phyloP scores from a whole-genome alignment of 2,329 filamentous ascomycete genomes.

The Aspergillus oerlinghausenensis region DNA sequence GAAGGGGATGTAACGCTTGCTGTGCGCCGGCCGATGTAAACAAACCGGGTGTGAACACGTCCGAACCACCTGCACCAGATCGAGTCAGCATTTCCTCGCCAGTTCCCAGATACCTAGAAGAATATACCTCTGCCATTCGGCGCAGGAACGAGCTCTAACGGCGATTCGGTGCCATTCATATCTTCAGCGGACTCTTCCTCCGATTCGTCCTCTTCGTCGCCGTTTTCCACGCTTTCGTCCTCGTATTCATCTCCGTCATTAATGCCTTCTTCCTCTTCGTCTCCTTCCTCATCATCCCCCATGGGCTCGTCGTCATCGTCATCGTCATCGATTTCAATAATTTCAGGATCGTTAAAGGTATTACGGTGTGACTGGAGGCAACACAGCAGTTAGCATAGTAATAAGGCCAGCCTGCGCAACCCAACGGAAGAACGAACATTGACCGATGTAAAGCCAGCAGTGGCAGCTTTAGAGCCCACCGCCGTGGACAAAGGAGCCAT shows the following conservation, averaged over 20 bases:
- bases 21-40: conserved; percentile 46
- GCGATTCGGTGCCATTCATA: conserved; percentile 25
- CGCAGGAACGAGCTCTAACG: conserved; percentile 9
- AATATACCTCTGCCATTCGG: conserved; percentile 17
- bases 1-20: conserved; percentile 55
- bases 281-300: conserved; percentile 22
- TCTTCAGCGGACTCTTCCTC: conserved; percentile 24
- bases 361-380: conserved; percentile 12
- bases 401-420: conserved; percentile 9
- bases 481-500: conserved; percentile 41
- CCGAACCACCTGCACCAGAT: conserved; percentile 10
- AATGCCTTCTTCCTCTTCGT: conserved; percentile 8
- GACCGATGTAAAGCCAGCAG: conserved; percentile 20
- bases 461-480: conserved; percentile 20
- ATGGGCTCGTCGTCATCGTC: conserved; percentile 24
- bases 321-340: conserved; percentile 38
- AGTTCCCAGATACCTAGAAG: background rate
- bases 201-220: conserved; percentile 24
- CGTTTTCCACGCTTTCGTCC: conserved; percentile 23
- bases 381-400: conserved; percentile 9
- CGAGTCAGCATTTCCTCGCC: conserved; percentile 9
- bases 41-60: conserved; percentile 25
- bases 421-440: conserved; percentile 19
- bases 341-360: conserved; percentile 27
- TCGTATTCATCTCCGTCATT: conserved; percentile 20